Evolutionary conservation across 2,329 filamentous ascomycete genomes (phyloP).

Genomic region (Trichoderma simmonsii): DNA sequence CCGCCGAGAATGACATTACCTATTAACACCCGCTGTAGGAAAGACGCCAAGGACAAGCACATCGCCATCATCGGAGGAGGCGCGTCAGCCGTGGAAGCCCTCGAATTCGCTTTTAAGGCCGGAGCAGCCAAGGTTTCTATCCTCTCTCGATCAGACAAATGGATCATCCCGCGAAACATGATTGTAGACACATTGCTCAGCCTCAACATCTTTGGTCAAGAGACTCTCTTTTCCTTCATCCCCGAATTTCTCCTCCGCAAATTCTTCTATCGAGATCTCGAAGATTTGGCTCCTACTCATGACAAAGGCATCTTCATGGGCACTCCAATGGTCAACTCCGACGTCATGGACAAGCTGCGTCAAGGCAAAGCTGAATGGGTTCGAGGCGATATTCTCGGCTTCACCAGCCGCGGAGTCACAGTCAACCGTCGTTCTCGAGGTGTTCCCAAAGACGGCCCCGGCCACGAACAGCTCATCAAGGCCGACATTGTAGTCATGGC

Average conservation of each 20-base stretch:
- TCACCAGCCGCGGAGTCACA: constrained; percentile 58
- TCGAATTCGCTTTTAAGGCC: constrained; percentile 71
- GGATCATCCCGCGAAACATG: constrained; percentile 81
- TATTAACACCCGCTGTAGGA: constrained; percentile 39
- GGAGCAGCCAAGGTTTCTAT: constrained; percentile 68
- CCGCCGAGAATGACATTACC: background rate
- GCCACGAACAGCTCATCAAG: constrained; percentile 60
- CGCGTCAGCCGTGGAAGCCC: constrained; percentile 75
- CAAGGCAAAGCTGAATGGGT: constrained; percentile 72
- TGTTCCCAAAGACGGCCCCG: constrained; percentile 73
- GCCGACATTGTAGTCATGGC: constrained; percentile 80
- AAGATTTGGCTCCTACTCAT: constrained; percentile 65
- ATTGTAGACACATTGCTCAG: constrained; percentile 70
- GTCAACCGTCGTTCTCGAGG: constrained; percentile 71
- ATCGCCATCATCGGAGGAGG: constrained; percentile 75
- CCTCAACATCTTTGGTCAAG: constrained; percentile 74
- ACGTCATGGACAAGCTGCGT: constrained; percentile 73
- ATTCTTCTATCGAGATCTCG: constrained; percentile 79
- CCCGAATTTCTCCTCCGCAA: constrained; percentile 71
- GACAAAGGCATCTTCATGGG: constrained; percentile 74
- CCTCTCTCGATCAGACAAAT: constrained; percentile 75
- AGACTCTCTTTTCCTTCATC: constrained; percentile 73
- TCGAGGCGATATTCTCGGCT: constrained; percentile 70
- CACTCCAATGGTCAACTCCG: constrained; percentile 84
- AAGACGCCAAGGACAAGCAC: constrained; percentile 69